These are phyloP conservation scores for Paracoccidioides brasiliensis DNA, from an alignment of 2,329 filamentous ascomycete species.

Conservation along the genomic window DNA sequence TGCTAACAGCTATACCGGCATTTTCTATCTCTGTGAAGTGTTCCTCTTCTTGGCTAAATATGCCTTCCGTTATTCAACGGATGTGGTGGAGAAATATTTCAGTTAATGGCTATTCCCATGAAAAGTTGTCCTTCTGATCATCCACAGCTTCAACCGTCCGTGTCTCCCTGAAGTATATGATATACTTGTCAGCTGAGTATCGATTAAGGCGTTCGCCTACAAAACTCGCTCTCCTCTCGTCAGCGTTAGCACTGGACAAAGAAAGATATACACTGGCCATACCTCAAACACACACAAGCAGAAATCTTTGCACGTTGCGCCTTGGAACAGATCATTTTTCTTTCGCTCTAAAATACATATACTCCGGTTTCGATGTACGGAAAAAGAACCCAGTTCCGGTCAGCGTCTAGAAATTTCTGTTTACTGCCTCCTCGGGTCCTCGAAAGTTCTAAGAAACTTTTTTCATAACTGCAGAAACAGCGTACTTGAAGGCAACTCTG, in stretches of 20 bases:
- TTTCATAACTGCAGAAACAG: slow-evolving; percentile 18
- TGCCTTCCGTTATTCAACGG: slow-evolving; percentile 9
- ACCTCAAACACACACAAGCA: not conserved
- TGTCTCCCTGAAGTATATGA: slow-evolving; percentile 12
- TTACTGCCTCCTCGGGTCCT: not conserved
- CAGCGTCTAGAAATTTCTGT: not conserved
- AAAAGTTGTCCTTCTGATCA: slow-evolving; percentile 8
- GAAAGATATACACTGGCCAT: not conserved
- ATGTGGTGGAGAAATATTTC: slow-evolving; percentile 12
- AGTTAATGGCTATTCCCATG: slow-evolving; percentile 9
- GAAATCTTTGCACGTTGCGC: slow-evolving; percentile 11
- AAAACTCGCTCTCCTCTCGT: slow-evolving; percentile 10
- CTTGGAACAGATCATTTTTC: slow-evolving; percentile 12
- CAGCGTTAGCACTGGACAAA: slow-evolving; percentile 8
- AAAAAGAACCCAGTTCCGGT: not conserved
- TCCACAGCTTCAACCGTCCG: slow-evolving; percentile 10
- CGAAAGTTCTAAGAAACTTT: slow-evolving; percentile 16
- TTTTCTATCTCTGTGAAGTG: slow-evolving; percentile 10
- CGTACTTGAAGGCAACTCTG: slow-evolving; percentile 19
- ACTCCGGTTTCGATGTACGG: slow-evolving; percentile 12
- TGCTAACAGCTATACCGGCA: slow-evolving; percentile 10
- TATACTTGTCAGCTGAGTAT: slow-evolving; percentile 8
- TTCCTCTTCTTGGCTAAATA: slow-evolving; percentile 12
- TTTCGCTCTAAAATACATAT: slow-evolving; percentile 16
- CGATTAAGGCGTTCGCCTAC: slow-evolving; percentile 9